Evolutionary conservation across 2,329 filamentous ascomycete genomes (phyloP).

Genomic region (Colletotrichum sp.): DNA sequence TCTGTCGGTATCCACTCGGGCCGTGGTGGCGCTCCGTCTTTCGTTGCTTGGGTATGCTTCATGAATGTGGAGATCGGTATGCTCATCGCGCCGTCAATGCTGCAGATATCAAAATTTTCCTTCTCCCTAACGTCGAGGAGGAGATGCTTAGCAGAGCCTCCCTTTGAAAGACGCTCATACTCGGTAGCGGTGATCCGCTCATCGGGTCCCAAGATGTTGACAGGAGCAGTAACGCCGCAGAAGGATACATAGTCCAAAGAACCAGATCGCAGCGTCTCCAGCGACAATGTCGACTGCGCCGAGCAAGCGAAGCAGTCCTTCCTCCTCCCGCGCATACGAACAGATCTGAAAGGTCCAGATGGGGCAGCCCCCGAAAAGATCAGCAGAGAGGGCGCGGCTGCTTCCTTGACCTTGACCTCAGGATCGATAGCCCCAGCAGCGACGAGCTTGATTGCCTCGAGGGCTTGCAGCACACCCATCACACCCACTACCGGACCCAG

Average conservation of each 20-base stretch:
- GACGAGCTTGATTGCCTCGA: constrained; percentile 88
- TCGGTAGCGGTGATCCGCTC: constrained; percentile 72
- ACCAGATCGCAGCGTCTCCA: constrained; percentile 65
- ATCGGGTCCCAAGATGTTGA: constrained; percentile 61
- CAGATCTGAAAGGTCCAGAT: constrained; percentile 67
- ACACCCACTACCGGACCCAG: constrained; percentile 89
- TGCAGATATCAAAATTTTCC: constrained; percentile 84
- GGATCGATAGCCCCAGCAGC: constrained; percentile 42
- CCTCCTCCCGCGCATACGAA: constrained; percentile 74
- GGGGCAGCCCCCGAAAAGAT: constrained; percentile 52
- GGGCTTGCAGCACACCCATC: constrained; percentile 91
- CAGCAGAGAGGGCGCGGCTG: constrained; percentile 38
- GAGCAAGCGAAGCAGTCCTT: constrained; percentile 81
- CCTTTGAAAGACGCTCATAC: constrained; percentile 49
- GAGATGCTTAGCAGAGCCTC: constrained; percentile 45
- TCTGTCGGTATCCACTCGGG: constrained; percentile 44
- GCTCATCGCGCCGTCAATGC: constrained; percentile 77
- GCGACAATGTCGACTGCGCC: constrained; percentile 63
- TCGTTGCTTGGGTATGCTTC: constrained; percentile 40
- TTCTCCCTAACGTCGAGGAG: constrained; percentile 85
- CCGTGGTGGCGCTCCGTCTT: constrained; percentile 22
- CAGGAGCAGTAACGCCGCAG: constrained; percentile 69
- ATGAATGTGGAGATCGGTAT: constrained; percentile 65
- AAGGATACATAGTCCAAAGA: constrained; percentile 86
- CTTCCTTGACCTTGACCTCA: constrained; percentile 1